phyloP scores from a whole-genome alignment of 257 asterid genomes.

The Coffea eugenioides region DNA sequence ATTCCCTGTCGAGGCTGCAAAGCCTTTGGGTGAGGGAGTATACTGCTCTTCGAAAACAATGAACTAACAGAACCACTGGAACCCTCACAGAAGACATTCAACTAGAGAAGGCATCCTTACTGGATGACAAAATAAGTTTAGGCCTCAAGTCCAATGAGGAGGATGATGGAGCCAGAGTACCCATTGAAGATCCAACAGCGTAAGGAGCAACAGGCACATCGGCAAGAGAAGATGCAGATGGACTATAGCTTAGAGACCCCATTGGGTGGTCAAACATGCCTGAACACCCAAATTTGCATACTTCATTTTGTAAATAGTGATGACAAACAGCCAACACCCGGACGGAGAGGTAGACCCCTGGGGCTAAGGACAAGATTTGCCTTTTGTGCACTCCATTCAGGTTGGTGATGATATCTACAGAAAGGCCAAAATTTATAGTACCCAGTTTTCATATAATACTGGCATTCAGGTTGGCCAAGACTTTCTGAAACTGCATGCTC shows the following conservation, averaged over 20 bases:
- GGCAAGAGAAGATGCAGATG: conserved; percentile 84
- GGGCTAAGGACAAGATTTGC: conserved; percentile 64
- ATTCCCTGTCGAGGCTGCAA: conserved; percentile 20
- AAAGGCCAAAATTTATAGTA: conserved; percentile 80
- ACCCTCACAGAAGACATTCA: conserved; percentile 29
- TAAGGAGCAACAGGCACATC: conserved; percentile 94
- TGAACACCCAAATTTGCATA: conserved; percentile 81
- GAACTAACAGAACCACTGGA: conserved; percentile 31
- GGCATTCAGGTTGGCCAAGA: conserved; percentile 89
- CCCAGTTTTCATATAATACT: conserved; percentile 77
- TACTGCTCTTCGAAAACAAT: conserved; percentile 17
- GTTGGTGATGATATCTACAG: conserved; percentile 83
- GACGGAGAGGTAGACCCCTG: conserved; percentile 87
- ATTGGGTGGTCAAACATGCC: conserved; percentile 92
- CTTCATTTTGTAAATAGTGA: conserved; percentile 79
- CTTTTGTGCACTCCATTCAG: conserved; percentile 29
- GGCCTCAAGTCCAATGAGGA: conserved; percentile 43
- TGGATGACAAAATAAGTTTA: conserved; percentile 30
- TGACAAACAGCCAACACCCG: conserved; percentile 79
- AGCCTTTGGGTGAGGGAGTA: conserved; percentile 12
- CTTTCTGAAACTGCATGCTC: conserved; percentile 73
- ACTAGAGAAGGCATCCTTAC: conserved; percentile 27
- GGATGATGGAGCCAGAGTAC: conserved; percentile 61
- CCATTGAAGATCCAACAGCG: conserved; percentile 71
- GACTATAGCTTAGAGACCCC: conserved; percentile 67